A percentile compares a stretch with the other conserved stretches of the same genome.
Conservation (phyloP, 2,329 filamentous ascomycete genomes). For the Aureobasidium namibiae region DNA sequence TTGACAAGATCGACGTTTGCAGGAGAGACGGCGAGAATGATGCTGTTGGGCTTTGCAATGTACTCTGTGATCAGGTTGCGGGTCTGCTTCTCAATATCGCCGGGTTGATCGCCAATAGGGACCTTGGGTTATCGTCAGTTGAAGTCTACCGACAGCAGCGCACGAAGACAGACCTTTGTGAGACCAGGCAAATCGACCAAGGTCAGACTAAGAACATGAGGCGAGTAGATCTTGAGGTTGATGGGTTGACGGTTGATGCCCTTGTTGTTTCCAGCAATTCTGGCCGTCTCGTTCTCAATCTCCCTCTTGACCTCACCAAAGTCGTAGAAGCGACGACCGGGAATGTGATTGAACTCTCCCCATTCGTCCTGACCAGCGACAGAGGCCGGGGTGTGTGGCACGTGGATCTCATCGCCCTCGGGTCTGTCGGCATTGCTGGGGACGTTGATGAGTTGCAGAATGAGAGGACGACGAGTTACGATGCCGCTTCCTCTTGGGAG, state of each 20-base stretch:
- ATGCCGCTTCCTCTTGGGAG: slow-evolving; percentile 93
- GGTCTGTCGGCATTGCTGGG: slow-evolving; percentile 64
- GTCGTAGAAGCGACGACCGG: slow-evolving; percentile 79
- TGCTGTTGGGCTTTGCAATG: slow-evolving; percentile 97
- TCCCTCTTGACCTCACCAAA: slow-evolving; percentile 91
- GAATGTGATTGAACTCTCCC: slow-evolving; percentile 95
- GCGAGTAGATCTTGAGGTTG: slow-evolving; percentile 97
- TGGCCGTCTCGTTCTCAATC: slow-evolving; percentile 92
- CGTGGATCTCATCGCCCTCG: slow-evolving; percentile 55
- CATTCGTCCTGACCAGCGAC: slow-evolving; percentile 63
- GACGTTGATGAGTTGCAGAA: slow-evolving; percentile 97
- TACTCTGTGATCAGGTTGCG: slow-evolving; percentile 94
- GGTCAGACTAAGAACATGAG: slow-evolving; percentile 91
- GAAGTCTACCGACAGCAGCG: not conserved
- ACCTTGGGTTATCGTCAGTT: slow-evolving; percentile 47
- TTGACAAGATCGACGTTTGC: slow-evolving; percentile 98
- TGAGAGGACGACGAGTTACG: slow-evolving; percentile 86
- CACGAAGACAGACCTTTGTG: slow-evolving; percentile 60
- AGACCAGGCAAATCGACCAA: slow-evolving; percentile 91
- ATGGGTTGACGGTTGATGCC: slow-evolving; percentile 97
- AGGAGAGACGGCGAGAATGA: slow-evolving; percentile 90
- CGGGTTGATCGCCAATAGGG: slow-evolving; percentile 93
- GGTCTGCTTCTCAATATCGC: slow-evolving; percentile 98
- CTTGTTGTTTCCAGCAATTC: slow-evolving; percentile 94
- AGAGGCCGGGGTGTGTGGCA: slow-evolving; percentile 70